These are phyloP conservation scores for Penicillium goetzii DNA, from an alignment of 495 filamentous ascomycete species.

Conservation along the genomic window DNA sequence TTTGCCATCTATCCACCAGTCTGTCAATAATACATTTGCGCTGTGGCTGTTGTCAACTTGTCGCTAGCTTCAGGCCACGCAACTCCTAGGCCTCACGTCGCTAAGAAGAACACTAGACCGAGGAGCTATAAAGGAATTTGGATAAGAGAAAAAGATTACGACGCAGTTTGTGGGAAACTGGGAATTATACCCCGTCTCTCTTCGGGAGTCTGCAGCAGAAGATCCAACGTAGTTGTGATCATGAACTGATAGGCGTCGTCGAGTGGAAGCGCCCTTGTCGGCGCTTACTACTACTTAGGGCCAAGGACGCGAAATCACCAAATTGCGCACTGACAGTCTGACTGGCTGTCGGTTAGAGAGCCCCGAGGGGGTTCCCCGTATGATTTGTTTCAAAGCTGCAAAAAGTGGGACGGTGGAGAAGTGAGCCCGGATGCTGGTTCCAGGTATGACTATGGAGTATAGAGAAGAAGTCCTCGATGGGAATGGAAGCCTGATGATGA, in stretches of 20 bases:
- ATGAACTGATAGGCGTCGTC: not conserved
- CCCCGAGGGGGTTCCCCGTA: not conserved
- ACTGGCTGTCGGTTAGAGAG: not conserved
- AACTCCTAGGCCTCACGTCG: not conserved
- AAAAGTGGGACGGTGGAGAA: conserved; percentile 10
- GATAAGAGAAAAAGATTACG: not conserved
- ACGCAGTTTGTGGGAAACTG: not conserved
- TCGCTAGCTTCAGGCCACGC: not conserved
- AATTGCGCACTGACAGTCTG: not conserved
- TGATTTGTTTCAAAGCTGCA: not conserved
- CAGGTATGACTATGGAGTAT: not conserved
- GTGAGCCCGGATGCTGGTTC: not conserved
- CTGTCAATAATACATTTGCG: not conserved
- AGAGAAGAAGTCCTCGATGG: not conserved
- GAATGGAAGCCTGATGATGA: not conserved
- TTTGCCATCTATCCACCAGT: not conserved
- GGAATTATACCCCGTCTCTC: not conserved
- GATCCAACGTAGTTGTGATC: not conserved
- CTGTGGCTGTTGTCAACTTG: not conserved
- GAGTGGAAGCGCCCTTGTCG: not conserved
- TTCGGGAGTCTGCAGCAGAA: not conserved
- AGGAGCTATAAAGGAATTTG: not conserved
- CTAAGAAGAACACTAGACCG: not conserved
- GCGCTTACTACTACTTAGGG: conserved; percentile 4
- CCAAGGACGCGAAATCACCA: not conserved